Evolutionary conservation across 805 yeast genomes (phyloP).

Genomic region (Yamadazyma insecticola): DNA sequence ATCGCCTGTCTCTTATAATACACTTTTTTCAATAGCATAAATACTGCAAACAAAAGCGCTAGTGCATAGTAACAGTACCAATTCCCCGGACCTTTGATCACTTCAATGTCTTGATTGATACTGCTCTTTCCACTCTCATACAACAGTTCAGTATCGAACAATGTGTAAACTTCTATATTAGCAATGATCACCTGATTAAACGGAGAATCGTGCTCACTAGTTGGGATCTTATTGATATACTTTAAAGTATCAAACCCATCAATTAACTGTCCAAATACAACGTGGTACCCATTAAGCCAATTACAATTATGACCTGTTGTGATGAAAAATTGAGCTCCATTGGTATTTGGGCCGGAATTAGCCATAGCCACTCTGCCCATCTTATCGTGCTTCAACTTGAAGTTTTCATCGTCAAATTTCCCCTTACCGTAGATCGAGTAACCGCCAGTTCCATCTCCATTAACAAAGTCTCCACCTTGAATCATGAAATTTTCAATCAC

Average conservation of each 20-base stretch:
- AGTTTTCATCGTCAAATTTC: slow-evolving; percentile 51
- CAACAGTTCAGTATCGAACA: slow-evolving; percentile 8
- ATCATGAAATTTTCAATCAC: slow-evolving; percentile 33
- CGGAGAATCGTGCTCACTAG: slow-evolving; percentile 15
- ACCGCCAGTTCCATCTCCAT: slow-evolving; percentile 80
- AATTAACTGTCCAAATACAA: slow-evolving; percentile 87
- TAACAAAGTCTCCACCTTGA: slow-evolving; percentile 34
- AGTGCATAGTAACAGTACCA: too few species aligned
- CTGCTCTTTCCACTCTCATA: neutral
- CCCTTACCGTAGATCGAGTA: slow-evolving; percentile 53
- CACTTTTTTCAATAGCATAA: slow-evolving; percentile 11
- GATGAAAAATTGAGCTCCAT: slow-evolving; percentile 46
- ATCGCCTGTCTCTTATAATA: slow-evolving; percentile 19
- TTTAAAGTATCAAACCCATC: slow-evolving; percentile 84
- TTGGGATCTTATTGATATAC: slow-evolving; percentile 10
- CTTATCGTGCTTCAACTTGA: slow-evolving; percentile 61
- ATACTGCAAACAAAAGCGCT: too few species aligned
- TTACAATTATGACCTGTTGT: slow-evolving; percentile 20
- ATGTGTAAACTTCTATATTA: slow-evolving; percentile 8
- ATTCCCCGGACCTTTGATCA: too few species aligned
- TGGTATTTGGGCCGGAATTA: slow-evolving; percentile 47
- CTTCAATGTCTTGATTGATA: slow-evolving; percentile 1
- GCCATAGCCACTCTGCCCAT: slow-evolving; percentile 90
- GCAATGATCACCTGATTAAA: slow-evolving; percentile 13
- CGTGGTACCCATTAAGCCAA: slow-evolving; percentile 82